Evolutionary conservation across 2,329 filamentous ascomycete species (phyloP), one percentile per base, ranked within the genome.

Genomic region (Aspergillus ochraceus): DNA sequence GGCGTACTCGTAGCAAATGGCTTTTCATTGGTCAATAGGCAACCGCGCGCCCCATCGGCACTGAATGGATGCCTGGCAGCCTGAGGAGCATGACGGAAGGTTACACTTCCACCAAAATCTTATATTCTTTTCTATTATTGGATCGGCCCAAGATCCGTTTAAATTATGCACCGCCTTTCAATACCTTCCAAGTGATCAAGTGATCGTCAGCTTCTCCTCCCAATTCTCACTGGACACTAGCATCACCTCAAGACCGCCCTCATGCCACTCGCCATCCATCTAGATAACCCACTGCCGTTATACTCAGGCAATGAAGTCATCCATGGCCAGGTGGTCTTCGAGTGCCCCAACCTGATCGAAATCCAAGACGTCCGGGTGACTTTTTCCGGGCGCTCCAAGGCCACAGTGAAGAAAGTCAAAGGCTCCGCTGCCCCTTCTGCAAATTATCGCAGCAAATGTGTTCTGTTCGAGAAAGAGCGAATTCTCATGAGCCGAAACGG

Each of bases 341-440:
- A 60, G n/a, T 60, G 50, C 10, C 19, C 58, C 17, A 55, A 50
- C 22, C 47, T 53, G 36, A 54, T 54, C n/a, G 54, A 60, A 2
- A 29, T 60, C 3, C 51, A 60, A 14, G 60, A 64, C 8, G 52
- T 66, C 24, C 36, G 56, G 14, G 57, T 64, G 30, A 58, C 42
- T 3, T 64, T 66, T 29, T 56, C 52, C 3, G 62, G 62, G 4
- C 49, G 59, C 46, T 55, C 57, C 19, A 66, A 66, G 30, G 57
- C 60, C n/a, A 63, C 57, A 14, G 24, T 66, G 4, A 58, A 60
- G 39, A 64, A 66, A 24, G 55, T 63, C n/a, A 66, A 64, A 22
- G 58, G 60, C 12, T 24, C 60, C 6, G 62, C 52, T 0, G 60
- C 60, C 4, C 60, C 59, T 1, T 45, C 62, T 10, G 57, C 56